These are phyloP conservation scores for Linnemannia hyalina DNA, from an alignment of 192 early-diverging fungal genomes.

Conservation along the genomic window DNA sequence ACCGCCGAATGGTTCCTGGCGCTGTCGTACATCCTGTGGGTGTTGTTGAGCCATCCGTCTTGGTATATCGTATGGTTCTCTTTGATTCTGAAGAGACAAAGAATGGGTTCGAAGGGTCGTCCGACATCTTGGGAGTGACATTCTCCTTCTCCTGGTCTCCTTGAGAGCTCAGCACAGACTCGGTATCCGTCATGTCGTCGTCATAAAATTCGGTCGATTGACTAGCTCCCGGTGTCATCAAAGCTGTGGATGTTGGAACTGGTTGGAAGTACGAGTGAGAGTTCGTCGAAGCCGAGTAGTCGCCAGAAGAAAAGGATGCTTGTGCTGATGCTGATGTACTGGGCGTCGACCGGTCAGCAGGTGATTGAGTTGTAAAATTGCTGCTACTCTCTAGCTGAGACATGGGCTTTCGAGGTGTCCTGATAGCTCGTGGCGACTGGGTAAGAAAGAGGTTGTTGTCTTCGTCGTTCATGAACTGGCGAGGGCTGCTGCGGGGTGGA, in stretches of 20 bases:
- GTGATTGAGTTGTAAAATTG: not conserved
- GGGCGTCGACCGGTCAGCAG: not conserved
- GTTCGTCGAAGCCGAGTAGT: not conserved
- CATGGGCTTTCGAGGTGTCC: constrained; percentile 23
- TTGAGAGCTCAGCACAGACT: constrained; percentile 21
- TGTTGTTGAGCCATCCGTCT: constrained; percentile 28
- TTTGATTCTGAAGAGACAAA: constrained; percentile 6
- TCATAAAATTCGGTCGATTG: not conserved
- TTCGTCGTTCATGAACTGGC: constrained; percentile 22
- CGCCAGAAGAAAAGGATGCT: not conserved
- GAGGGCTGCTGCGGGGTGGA: constrained; percentile 7
- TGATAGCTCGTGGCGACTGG: constrained; percentile 22
- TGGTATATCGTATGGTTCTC: not conserved
- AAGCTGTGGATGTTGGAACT: not conserved
- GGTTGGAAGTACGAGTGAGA: not conserved
- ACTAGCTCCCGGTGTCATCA: not conserved
- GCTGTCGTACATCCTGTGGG: constrained; percentile 14
- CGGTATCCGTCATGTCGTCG: constrained; percentile 36
- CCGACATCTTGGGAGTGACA: constrained; percentile 25
- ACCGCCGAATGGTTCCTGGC: constrained; percentile 29
- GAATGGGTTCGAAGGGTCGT: constrained; percentile 29
- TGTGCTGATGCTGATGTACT: not conserved
- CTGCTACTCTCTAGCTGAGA: not conserved
- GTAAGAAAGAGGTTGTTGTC: constrained; percentile 33
- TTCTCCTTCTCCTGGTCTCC: constrained; percentile 42